Conservation (phyloP, 2,329 filamentous ascomycete genomes). For the Nigrograna mackinnonii region DNA sequence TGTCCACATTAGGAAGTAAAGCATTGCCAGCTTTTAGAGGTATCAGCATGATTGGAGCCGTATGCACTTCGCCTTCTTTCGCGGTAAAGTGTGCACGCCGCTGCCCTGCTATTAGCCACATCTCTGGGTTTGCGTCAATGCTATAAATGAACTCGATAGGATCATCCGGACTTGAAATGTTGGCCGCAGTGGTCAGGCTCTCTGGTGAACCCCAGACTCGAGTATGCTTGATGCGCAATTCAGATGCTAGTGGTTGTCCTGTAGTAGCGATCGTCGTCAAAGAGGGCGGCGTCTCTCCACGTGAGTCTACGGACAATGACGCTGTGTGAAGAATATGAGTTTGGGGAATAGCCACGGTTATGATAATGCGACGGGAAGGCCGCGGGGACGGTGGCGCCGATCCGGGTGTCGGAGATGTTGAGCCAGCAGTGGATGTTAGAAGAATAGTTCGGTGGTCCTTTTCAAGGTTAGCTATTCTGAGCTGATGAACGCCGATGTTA, state of each 20-base stretch:
- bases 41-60: conserved; percentile 74
- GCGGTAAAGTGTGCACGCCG: conserved; percentile 76
- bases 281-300: conserved; percentile 24
- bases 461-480: conserved; percentile 20
- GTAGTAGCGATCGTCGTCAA: conserved; percentile 53
- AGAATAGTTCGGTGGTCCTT: conserved; percentile 28
- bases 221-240: conserved; percentile 61
- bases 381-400: conserved; percentile 31
- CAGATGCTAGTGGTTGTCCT: conserved; percentile 68
- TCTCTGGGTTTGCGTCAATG: conserved; percentile 71
- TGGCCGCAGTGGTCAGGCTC: conserved; percentile 25
- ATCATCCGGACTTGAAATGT: conserved; percentile 34
- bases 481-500: conserved; percentile 8
- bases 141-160: conserved; percentile 82
- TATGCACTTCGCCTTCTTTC: conserved; percentile 48
- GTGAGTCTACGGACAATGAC: conserved; percentile 60
- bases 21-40: conserved; percentile 78
- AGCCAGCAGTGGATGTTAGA: conserved; percentile 15
- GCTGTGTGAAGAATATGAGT: conserved; percentile 83
- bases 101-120: conserved; percentile 84
- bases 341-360: conserved; percentile 87
- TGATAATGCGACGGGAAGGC: conserved; percentile 69
- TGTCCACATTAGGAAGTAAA: conserved; percentile 78
- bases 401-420: conserved; percentile 7
- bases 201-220: conserved; percentile 52